Evolutionary conservation across 768 basidiomycete genomes (phyloP), one percentile per base, ranked within the genome.

Genomic region (Pleurotus cornucopiae): DNA sequence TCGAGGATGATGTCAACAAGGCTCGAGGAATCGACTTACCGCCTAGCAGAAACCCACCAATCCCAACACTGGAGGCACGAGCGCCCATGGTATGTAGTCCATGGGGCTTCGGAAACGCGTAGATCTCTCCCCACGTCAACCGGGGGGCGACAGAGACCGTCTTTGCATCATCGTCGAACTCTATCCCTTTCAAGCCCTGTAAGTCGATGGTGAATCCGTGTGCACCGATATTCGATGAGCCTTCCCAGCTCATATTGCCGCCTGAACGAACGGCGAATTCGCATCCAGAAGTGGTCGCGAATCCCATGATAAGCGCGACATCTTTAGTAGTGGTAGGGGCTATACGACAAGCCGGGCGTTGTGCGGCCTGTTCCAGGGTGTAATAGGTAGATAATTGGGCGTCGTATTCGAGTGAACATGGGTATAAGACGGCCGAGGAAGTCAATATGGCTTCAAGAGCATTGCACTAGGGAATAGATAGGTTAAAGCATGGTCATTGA

Each of bases 11-110:
- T 58, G 13, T 58, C 53, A 62, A 2, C 58, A 56, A 20, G 54
- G 38, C 30, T 52, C 54, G 11, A 46, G 45, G n/a, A 53, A 56
- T 11, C 55, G 41, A 56, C 55, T 43, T 40, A 57, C 56, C 61
- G 43, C 61, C 61, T 5, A 57, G 25, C 20, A 62, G 52, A 41
- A 60, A 60, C 6, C 61, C 60, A 21, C 55, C 58, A 16, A 61
- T 58, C 7, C 57, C 60, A 47, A 61, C 57, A 11, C 21, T 49
- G 13, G 60, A 49, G 16, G 53, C 40, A 14, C 60, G 49, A 5
- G 57, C 60, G n/a, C 60, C 60, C 4, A 45, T 26, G 12, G 51
- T 49, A 49, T 25, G 20, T 16, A 59, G 55, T 23, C 38, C 39
- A 40, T 52, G 25, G n/a, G 54, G 48, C 12, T 38, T 46, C 3